Conservation (phyloP, 768 basidiomycete genomes). For the Serpula lacrymans region DNA sequence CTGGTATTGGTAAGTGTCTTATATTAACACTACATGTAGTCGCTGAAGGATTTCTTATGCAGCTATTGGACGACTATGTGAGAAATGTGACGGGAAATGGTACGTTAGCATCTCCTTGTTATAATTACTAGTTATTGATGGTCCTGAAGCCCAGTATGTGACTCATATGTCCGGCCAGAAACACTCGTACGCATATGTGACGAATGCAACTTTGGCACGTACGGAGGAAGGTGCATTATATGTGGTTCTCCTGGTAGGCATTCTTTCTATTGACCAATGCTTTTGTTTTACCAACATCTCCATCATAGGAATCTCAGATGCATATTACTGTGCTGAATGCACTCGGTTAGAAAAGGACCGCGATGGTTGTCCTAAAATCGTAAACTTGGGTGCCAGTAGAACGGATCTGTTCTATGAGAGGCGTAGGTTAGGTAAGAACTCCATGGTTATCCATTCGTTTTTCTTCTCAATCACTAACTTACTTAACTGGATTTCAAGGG, state of each 20-base stretch:
- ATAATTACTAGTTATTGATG: neutral
- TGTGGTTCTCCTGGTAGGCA: constrained; percentile 88
- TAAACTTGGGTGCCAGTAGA: constrained; percentile 91
- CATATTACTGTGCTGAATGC: constrained; percentile 98
- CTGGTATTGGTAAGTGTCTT: constrained; percentile 79
- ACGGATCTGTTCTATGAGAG: constrained; percentile 93
- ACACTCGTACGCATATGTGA: constrained; percentile 98
- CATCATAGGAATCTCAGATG: constrained; percentile 87
- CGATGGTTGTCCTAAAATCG: constrained; percentile 98
- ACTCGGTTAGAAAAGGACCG: constrained; percentile 96
- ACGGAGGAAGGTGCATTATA: constrained; percentile 96
- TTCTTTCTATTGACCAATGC: neutral
- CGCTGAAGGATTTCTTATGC: constrained; percentile 8
- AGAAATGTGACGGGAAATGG: constrained; percentile 99
- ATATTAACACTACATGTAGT: neutral
- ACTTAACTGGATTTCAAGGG: constrained; percentile 11
- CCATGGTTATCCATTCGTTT: constrained; percentile 4
- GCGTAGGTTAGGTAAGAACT: constrained; percentile 65
- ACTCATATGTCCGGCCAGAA: constrained; percentile 98
- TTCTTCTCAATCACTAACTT: neutral
- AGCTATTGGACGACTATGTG: constrained; percentile 98
- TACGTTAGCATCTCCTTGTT: constrained; percentile 33
- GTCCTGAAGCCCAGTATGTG: constrained; percentile 82
- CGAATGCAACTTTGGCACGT: constrained; percentile 99
- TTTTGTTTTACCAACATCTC: neutral